Evolutionary conservation across 768 basidiomycete genomes (phyloP).

Genomic region (Gelatoporia subvermispora): DNA sequence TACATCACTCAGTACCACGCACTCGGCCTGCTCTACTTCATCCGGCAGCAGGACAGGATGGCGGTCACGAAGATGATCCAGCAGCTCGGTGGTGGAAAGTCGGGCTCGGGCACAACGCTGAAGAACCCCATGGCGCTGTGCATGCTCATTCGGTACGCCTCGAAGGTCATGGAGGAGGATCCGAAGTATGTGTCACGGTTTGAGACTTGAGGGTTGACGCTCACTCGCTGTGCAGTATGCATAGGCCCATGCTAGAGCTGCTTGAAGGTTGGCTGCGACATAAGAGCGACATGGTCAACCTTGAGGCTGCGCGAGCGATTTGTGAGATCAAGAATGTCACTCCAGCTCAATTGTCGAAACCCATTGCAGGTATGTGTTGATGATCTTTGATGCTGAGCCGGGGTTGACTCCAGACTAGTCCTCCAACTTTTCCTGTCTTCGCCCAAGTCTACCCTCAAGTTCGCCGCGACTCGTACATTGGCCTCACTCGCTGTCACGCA

Average conservation of each 20-base stretch:
- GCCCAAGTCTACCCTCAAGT: slow-evolving; percentile 91
- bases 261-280: slow-evolving; percentile 94
- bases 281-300: slow-evolving; percentile 99
- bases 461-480: slow-evolving; percentile 94
- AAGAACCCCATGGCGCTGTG: slow-evolving; percentile 97
- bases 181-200: slow-evolving; percentile 67
- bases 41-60: slow-evolving; percentile 97
- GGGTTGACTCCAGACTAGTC: slow-evolving; percentile 41
- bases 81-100: slow-evolving; percentile 87
- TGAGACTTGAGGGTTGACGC: background rate
- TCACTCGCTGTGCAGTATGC: slow-evolving; percentile 50
- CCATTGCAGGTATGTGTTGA: slow-evolving; percentile 72
- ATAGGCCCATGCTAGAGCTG: slow-evolving; percentile 89
- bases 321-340: slow-evolving; percentile 92
- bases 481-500: slow-evolving; percentile 84
- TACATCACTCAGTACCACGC: slow-evolving; percentile 97
- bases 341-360: slow-evolving; percentile 71
- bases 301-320: slow-evolving; percentile 95
- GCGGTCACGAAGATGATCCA: slow-evolving; percentile 99
- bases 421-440: slow-evolving; percentile 95
- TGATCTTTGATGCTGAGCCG: background rate
- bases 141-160: slow-evolving; percentile 96
- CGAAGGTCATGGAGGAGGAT: slow-evolving; percentile 99
- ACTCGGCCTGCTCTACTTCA: slow-evolving; percentile 86
- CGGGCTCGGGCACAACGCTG: slow-evolving; percentile 75